These are phyloP conservation scores for Basidiobolus meristosporus DNA, from an alignment of 371 early-diverging fungal species.

Conservation along the genomic window DNA sequence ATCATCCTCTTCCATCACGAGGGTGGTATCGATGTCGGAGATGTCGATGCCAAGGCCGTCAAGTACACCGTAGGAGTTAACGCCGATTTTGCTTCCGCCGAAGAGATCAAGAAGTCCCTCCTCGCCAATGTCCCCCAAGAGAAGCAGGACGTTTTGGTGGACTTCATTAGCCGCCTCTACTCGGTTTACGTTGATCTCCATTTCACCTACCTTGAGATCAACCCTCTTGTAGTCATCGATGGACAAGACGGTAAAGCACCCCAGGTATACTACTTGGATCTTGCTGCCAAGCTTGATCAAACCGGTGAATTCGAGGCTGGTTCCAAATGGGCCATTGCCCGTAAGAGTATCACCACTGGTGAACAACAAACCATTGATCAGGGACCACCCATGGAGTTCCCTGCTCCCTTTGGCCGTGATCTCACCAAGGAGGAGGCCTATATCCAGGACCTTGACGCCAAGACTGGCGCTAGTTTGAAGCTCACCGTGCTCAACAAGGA, in stretches of 20 bases:
- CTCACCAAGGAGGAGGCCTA: conserved; percentile 90
- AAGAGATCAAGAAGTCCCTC: conserved; percentile 38
- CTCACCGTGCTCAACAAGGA: conserved; percentile 85
- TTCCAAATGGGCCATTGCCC: conserved; percentile 69
- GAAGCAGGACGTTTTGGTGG: conserved; percentile 69
- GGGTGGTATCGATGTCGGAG: conserved; percentile 95
- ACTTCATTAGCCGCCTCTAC: conserved; percentile 81
- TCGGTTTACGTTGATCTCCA: conserved; percentile 87
- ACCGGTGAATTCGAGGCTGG: conserved; percentile 94
- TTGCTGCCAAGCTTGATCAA: conserved; percentile 96
- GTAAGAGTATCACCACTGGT: conserved; percentile 16
- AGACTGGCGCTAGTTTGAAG: conserved; percentile 95
- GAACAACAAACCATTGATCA: conserved; percentile 29
- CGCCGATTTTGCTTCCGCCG: conserved; percentile 34
- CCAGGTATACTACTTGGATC: conserved; percentile 78
- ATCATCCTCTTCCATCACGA: conserved; percentile 89
- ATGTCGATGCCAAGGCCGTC: conserved; percentile 93
- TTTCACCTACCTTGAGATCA: conserved; percentile 97
- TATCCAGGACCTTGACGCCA: conserved; percentile 90
- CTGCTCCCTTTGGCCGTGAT: conserved; percentile 95
- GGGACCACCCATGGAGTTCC: conserved; percentile 91
- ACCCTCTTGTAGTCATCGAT: conserved; percentile 81
- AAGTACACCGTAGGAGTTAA: conserved; percentile 57
- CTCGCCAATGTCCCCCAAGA: conserved; percentile 37
- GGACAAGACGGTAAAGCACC: conserved; percentile 24